Evolutionary conservation across 306 rosid species (phyloP).

Genomic region (Boehmeria nivea): DNA sequence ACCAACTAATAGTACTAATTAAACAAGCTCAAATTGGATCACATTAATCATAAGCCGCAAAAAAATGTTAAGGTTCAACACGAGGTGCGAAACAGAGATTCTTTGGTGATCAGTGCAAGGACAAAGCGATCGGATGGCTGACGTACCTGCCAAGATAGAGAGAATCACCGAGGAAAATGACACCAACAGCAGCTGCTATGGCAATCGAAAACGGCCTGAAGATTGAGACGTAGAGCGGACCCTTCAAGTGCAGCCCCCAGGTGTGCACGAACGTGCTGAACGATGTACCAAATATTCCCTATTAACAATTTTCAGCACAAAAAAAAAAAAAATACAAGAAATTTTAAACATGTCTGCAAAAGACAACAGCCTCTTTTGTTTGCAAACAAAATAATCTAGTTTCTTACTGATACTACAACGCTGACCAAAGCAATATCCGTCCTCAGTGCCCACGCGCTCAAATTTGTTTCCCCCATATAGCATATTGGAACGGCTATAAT

Average conservation of each 20-base stretch:
- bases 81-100: too few relatives aligned
- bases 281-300: neutral
- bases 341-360: too few relatives aligned
- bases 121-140: too few relatives aligned
- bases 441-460: constrained; percentile 24
- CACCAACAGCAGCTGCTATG: constrained; percentile 21
- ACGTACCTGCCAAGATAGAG: constrained; percentile 35
- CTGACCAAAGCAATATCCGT: constrained; percentile 17
- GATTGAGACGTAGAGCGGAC: constrained; percentile 42
- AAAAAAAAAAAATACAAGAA: too few relatives aligned
- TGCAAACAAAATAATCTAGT: too few relatives aligned
- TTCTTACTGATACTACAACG: constrained; percentile 7
- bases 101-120: too few relatives aligned
- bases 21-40: too few relatives aligned
- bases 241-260: constrained; percentile 25
- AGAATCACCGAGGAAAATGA: constrained; percentile 25
- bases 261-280: constrained; percentile 3
- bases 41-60: too few relatives aligned
- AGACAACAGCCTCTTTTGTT: too few relatives aligned
- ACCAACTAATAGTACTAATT: too few relatives aligned
- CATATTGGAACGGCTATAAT: too few relatives aligned
- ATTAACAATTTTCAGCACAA: neutral
- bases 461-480: constrained; percentile 7
- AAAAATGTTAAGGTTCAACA: too few relatives aligned
- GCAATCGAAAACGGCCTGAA: constrained; percentile 28